These are phyloP conservation scores for Tulasnella sp. DNA, from an alignment of 768 basidiomycete genomes.

Conservation along the genomic window DNA sequence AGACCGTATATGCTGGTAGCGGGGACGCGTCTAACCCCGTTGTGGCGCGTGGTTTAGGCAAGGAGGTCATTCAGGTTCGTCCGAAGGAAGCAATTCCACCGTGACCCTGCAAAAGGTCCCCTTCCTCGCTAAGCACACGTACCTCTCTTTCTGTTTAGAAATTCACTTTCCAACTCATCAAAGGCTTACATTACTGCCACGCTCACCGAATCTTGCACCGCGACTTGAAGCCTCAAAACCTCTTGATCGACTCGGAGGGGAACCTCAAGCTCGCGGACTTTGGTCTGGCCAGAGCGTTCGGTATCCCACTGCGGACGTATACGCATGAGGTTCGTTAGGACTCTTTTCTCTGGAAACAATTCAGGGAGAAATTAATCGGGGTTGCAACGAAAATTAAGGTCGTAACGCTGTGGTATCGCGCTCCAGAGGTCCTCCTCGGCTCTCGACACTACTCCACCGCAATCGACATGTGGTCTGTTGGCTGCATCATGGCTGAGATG, in stretches of 20 bases:
- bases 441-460: slow-evolving; percentile 95
- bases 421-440: slow-evolving; percentile 93
- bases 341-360: background rate
- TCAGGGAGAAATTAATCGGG: background rate
- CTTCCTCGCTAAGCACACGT: background rate
- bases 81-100: background rate
- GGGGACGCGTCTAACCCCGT: background rate
- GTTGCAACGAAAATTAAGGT: slow-evolving; percentile 49
- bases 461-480: slow-evolving; percentile 99
- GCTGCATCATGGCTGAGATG: slow-evolving; percentile 98
- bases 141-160: slow-evolving; percentile 49
- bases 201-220: slow-evolving; percentile 94
- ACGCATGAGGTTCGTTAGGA: slow-evolving; percentile 73
- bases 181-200: slow-evolving; percentile 90
- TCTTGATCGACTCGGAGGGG: slow-evolving; percentile 80
- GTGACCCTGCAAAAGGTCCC: background rate
- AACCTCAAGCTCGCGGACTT: slow-evolving; percentile 97
- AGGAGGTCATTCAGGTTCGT: slow-evolving; percentile 49
- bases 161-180: slow-evolving; percentile 90
- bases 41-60: slow-evolving; percentile 7
- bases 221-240: slow-evolving; percentile 93
- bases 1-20: slow-evolving; percentile 42
- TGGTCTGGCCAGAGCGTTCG: slow-evolving; percentile 92
- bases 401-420: slow-evolving; percentile 98
- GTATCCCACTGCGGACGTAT: slow-evolving; percentile 97